Base-by-base conservation (phyloP, 305 asterid genomes). In the Vinca major region DNA sequence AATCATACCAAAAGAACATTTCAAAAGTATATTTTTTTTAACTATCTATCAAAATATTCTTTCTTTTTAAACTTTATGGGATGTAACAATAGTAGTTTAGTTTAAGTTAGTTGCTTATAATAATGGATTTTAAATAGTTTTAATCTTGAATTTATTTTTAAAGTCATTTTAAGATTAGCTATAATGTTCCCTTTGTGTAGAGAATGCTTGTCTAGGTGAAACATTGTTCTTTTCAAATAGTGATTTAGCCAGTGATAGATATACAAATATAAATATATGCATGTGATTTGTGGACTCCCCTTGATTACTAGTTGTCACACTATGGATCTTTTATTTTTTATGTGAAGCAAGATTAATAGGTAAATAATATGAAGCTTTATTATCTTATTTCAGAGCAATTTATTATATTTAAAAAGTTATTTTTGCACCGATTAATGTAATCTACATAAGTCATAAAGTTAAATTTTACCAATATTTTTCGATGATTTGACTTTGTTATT, bases 161-260 rank as follows among this genome's bases (percentile, higher is more conserved):
- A 19, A 16, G 33, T 17, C 40, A 40, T 9, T 12, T 55, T n/a
- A 6, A 39, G 65, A 37, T 44, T 43, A 1, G 45, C 17, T n/a
- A 47, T n/a, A 33, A 49, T 55, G 70, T 71, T 66, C 63, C 43
- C 43, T 60, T 44, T 44, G 64, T 53, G 33, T 17, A 36, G 53
- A 62, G 62, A 68, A 74, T 68, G 78, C 62, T 63, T 62, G 70
- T 37, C 37, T 14, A 4, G 41, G 10, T 17, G 73, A 74, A 68
- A 74, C 73, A 62, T 41, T 58, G 21, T 26, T 26, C 33, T 26
- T 26, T 26, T 40, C 56, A 16, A 73, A 73, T 56, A 67, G 68
- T 49, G 37, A 16, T 44, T 26, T 41, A 11, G 26, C 54, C 58
- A 52, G 19, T 67, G 68, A 41, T n/a, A 53, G n/a, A 53, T 33